Percentiles rank a stretch among this genome's conserved stretches.
Evolutionary conservation across 31 red algal species (phyloP).

Genomic region (Asparagopsis taxiformis): DNA sequence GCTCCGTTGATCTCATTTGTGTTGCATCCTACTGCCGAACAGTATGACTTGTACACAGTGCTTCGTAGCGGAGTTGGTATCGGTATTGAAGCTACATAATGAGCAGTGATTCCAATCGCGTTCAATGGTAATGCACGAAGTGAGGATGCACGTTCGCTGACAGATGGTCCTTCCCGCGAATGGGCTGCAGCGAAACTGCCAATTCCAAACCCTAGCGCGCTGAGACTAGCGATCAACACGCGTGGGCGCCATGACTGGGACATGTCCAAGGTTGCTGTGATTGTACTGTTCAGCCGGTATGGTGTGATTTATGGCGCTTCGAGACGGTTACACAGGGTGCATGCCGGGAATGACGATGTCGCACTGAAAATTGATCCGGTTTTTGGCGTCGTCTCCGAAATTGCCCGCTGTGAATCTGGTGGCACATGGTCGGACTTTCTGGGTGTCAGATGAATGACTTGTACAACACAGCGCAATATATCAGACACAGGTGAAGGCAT

Average conservation of each 20-base stretch:
- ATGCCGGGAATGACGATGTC: too few species aligned
- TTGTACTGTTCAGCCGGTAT: too few species aligned
- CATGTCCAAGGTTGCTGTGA: background rate
- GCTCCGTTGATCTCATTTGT: constrained; percentile 13
- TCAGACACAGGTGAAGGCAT: constrained; percentile 28
- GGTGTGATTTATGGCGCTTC: too few species aligned
- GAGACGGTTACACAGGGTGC: too few species aligned
- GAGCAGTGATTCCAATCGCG: constrained; percentile 33
- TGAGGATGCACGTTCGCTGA: constrained; percentile 12
- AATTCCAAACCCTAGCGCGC: constrained; percentile 16
- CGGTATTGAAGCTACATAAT: constrained; percentile 42
- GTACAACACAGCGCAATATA: constrained; percentile 28
- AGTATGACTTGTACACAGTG: constrained; percentile 21
- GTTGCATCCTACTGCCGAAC: constrained; percentile 37
- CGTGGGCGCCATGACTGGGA: background rate
- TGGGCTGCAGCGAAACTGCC: constrained; percentile 34
- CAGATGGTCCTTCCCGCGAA: constrained; percentile 29
- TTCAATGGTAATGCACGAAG: constrained; percentile 40
- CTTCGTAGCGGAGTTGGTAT: constrained; percentile 30
- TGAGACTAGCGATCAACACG: background rate
- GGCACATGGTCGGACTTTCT: too few species aligned
- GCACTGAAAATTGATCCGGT: too few species aligned
- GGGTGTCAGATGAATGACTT: too few species aligned
- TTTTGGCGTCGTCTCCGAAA: too few species aligned
- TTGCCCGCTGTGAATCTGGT: too few species aligned